Evolutionary conservation across 1,284 basidiomycete genomes (phyloP).

Genomic region (Testicularia cyperi): DNA sequence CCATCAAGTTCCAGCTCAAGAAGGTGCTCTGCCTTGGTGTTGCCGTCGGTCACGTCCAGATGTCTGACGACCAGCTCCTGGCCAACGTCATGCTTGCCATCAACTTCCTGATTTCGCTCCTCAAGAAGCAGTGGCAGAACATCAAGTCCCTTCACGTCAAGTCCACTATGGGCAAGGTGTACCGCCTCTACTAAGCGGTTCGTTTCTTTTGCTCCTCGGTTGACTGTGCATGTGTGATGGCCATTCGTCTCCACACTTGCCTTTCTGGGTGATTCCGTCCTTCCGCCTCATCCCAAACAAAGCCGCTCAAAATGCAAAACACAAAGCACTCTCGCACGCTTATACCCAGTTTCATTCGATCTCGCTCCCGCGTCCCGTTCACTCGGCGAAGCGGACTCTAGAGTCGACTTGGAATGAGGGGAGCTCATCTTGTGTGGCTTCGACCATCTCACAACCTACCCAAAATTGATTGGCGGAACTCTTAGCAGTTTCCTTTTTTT

Average conservation of each 20-base stretch:
- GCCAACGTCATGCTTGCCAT: slow-evolving; percentile 96
- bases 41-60: slow-evolving; percentile 94
- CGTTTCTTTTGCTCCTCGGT: slow-evolving; percentile 1
- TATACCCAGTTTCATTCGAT: slow-evolving; percentile 47
- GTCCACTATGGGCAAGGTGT: slow-evolving; percentile 97
- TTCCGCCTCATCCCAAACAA: no score
- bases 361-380: background rate
- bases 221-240: slow-evolving; percentile 6
- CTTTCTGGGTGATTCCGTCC: no score
- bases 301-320: no score
- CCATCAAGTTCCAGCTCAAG: slow-evolving; percentile 75
- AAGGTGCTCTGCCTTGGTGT: slow-evolving; percentile 99
- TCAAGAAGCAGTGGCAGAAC: slow-evolving; percentile 99
- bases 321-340: slow-evolving; percentile 49
- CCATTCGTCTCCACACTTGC: slow-evolving; percentile 27
- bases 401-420: slow-evolving; percentile 41
- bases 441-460: slow-evolving; percentile 1
- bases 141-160: slow-evolving; percentile 99
- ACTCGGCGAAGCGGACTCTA: no score
- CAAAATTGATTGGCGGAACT: background rate
- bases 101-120: slow-evolving; percentile 98
- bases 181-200: slow-evolving; percentile 78
- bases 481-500: background rate
- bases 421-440: slow-evolving; percentile 41
- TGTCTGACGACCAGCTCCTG: slow-evolving; percentile 96